phyloP scores from a whole-genome alignment of 202 grass and related monocot genomes.

The Bolboschoenoplectus hybrid region DNA sequence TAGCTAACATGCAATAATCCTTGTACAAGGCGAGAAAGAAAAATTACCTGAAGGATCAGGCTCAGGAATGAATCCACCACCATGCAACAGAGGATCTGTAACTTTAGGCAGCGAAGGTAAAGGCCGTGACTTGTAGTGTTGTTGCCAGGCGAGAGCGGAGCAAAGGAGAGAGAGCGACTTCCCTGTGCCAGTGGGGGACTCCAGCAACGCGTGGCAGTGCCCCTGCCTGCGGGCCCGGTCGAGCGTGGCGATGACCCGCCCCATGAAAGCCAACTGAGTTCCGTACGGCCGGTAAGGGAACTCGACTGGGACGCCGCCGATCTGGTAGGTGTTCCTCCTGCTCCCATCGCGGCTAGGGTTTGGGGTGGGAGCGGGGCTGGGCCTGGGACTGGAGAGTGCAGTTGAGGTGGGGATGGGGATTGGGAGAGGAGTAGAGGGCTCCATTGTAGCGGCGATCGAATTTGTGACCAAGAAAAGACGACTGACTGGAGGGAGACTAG shows the following conservation, averaged over 20 bases:
- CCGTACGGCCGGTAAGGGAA: constrained; percentile 94
- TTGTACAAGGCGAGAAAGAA: background rate
- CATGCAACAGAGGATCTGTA: constrained; percentile 59
- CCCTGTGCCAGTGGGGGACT: constrained; percentile 95
- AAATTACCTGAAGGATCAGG: constrained; percentile 53
- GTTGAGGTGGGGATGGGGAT: background rate
- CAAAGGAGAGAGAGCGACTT: constrained; percentile 96
- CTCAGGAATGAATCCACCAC: constrained; percentile 80
- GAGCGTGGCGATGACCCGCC: constrained; percentile 78
- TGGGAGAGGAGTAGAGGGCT: constrained; percentile 23
- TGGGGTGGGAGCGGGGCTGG: constrained; percentile 12
- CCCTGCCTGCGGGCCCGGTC: constrained; percentile 76
- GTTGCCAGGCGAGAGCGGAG: constrained; percentile 89
- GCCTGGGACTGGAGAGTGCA: background rate
- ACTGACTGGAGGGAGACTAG: background rate
- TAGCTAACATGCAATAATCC: constrained; percentile 38
- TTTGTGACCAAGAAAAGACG: background rate
- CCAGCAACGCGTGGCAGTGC: constrained; percentile 76
- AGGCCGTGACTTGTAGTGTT: constrained; percentile 55
- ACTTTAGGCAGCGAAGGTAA: constrained; percentile 22
- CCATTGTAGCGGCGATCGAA: constrained; percentile 32
- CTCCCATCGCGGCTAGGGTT: constrained; percentile 10
- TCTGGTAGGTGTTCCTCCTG: constrained; percentile 66
- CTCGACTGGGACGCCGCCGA: constrained; percentile 77
- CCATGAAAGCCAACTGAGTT: constrained; percentile 97